Evolutionary conservation across 257 asterid species (phyloP).

Genomic region (Solanum sitiens): DNA sequence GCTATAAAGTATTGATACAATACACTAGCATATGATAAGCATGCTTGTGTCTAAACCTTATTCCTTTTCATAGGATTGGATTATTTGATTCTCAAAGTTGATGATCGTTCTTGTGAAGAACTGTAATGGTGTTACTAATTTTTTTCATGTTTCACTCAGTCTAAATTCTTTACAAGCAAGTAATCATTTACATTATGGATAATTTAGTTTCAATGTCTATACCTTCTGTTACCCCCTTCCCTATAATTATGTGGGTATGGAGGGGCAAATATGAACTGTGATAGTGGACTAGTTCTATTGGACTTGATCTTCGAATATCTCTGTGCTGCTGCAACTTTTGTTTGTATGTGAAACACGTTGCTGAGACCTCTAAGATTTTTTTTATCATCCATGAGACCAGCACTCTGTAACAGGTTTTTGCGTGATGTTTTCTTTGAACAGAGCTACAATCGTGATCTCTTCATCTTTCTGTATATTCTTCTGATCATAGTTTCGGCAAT

Average conservation of each 20-base stretch:
- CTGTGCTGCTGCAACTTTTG: not conserved
- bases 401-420: slow-evolving; percentile 7
- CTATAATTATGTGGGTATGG: not conserved
- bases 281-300: not conserved
- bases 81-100: not conserved
- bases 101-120: not conserved
- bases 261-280: not conserved
- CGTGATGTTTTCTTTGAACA: slow-evolving; percentile 30
- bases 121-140: not conserved
- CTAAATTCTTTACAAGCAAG: not conserved
- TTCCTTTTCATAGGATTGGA: not conserved
- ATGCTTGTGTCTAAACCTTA: not conserved
- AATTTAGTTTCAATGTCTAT: not conserved
- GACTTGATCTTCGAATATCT: not conserved
- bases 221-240: not conserved
- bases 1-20: not conserved
- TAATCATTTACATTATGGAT: not conserved
- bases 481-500: slow-evolving; percentile 73
- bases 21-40: not conserved
- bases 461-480: slow-evolving; percentile 67
- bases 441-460: slow-evolving; percentile 95
- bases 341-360: not conserved
- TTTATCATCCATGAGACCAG: not conserved
- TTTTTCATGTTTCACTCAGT: not conserved
- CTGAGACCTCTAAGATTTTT: not conserved